phyloP scores from a whole-genome alignment of 495 filamentous ascomycete genomes.

The Talaromyces proteolyticus region DNA sequence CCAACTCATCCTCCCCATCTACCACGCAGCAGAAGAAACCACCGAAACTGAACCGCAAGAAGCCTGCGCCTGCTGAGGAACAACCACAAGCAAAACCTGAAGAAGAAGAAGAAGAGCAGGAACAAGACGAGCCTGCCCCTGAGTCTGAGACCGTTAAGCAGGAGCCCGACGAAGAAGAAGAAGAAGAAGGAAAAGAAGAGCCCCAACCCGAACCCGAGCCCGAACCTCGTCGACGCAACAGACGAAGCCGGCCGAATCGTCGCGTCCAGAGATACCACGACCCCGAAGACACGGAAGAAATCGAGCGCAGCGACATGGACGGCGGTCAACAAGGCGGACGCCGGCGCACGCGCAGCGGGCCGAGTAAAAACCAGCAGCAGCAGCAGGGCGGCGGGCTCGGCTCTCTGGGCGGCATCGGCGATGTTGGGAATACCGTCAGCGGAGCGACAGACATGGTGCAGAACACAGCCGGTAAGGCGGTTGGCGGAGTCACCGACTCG shows the following conservation, averaged over 20 bases:
- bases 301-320: constrained; percentile 33
- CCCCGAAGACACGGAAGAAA: constrained; percentile 31
- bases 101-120: constrained; percentile 6
- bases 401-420: constrained; percentile 52
- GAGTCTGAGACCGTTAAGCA: constrained; percentile 1
- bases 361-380: constrained; percentile 25
- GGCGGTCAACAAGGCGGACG: constrained; percentile 10
- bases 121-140: constrained; percentile 1
- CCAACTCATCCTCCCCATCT: constrained; percentile 12
- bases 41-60: constrained; percentile 31
- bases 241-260: constrained; percentile 20
- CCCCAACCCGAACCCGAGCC: constrained; percentile 20
- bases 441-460: constrained; percentile 48
- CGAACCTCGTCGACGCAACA: constrained; percentile 18
- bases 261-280: constrained; percentile 11
- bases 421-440: constrained; percentile 30
- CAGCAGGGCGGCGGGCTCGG: constrained; percentile 40
- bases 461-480: constrained; percentile 58
- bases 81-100: constrained; percentile 14
- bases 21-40: constrained; percentile 19
- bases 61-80: constrained; percentile 20
- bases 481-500: constrained; percentile 49
- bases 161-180: constrained; percentile 9
- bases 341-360: constrained; percentile 28
- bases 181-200: constrained; percentile 13